A percentile compares a stretch with the other conserved stretches of the same genome.
These are phyloP conservation scores for Striga asiatica DNA, from an alignment of 257 asterid species.

Conservation along the genomic window DNA sequence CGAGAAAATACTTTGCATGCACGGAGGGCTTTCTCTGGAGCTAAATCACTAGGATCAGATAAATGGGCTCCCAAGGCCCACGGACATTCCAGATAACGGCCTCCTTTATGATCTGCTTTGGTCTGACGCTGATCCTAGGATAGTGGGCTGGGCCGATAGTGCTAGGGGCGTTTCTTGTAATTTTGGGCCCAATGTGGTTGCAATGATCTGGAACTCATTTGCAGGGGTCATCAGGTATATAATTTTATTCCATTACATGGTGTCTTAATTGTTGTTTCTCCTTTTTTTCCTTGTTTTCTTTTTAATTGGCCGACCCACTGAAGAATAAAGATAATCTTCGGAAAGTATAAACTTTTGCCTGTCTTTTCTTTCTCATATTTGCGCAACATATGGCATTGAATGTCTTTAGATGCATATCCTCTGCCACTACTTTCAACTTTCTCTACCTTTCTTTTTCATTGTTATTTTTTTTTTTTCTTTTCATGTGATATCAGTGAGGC, in stretches of 20 bases:
- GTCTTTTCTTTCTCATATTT: no score
- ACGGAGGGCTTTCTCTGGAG: constrained; percentile 75
- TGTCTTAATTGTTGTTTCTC: not conserved
- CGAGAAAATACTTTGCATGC: constrained; percentile 76
- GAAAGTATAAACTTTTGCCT: no score
- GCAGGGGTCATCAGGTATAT: constrained; percentile 82
- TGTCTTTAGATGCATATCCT: no score
- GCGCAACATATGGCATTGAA: no score
- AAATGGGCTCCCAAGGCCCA: constrained; percentile 44
- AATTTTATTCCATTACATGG: not conserved
- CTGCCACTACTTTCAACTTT: no score
- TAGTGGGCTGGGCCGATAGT: constrained; percentile 62
- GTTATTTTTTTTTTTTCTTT: no score
- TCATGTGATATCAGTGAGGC: no score
- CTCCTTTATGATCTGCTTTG: constrained; percentile 72
- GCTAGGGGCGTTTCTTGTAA: constrained; percentile 78
- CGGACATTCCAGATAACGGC: constrained; percentile 68
- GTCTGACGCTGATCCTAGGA: constrained; percentile 67
- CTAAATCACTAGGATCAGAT: constrained; percentile 48
- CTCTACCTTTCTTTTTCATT: no score
- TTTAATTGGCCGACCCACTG: no score
- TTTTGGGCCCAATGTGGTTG: constrained; percentile 66
- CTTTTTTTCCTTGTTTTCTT: not conserved
- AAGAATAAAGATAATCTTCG: no score
- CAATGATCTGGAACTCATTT: constrained; percentile 66